Percentiles rank a stretch among this genome's conserved stretches.
Conservation (phyloP, 176 grass and related monocot genomes). For the Oryza longistaminata region DNA sequence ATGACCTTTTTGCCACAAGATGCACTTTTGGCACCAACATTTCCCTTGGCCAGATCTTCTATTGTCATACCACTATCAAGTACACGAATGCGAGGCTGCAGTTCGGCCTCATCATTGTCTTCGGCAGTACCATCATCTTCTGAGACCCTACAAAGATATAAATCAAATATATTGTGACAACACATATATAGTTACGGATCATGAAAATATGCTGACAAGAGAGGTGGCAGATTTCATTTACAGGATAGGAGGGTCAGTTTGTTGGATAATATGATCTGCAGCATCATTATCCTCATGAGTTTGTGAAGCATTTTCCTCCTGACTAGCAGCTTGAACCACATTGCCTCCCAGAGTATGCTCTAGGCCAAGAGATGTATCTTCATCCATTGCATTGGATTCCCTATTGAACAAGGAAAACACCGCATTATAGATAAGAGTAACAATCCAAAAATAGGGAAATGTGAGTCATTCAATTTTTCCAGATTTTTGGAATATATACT, state of each 20-base stretch:
- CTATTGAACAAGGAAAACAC: neutral
- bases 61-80: neutral
- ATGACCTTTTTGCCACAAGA: neutral
- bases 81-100: neutral
- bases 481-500: too few species aligned
- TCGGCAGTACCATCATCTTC: neutral
- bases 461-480: too few species aligned
- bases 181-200: neutral
- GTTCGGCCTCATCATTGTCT: neutral
- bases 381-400: neutral
- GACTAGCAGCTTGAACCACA: neutral
- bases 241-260: neutral
- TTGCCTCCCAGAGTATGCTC: neutral
- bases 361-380: too few species aligned
- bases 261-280: too few species aligned
- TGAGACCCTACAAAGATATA: neutral
- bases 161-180: neutral
- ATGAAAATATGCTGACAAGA: neutral
- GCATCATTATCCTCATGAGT: neutral
- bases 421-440: neutral
- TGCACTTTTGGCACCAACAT: neutral
- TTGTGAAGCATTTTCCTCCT: neutral
- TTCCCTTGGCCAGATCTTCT: neutral
- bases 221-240: neutral
- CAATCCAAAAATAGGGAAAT: too few species aligned